Conservation (phyloP, 257 asterid species). For the Echium plantagineum region DNA sequence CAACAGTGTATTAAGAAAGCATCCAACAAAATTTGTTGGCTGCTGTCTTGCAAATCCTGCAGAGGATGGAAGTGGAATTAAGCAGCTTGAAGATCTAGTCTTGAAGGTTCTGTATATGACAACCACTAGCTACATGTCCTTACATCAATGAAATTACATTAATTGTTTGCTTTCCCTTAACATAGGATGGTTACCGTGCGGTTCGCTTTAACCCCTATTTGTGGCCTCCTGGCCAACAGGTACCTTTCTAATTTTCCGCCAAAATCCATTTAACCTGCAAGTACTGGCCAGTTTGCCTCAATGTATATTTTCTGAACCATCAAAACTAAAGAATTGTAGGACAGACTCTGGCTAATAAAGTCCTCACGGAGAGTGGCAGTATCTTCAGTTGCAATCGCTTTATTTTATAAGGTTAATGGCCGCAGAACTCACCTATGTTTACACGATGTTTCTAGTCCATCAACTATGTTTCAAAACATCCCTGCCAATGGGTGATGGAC, state of each 20-base stretch:
- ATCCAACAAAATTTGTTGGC: slow-evolving; percentile 70
- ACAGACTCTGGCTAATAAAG: too few species aligned
- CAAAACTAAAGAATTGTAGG: too few species aligned
- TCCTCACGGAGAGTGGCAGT: too few species aligned
- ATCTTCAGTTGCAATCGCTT: too few species aligned
- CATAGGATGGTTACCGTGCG: slow-evolving; percentile 78
- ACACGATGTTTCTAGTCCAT: too few species aligned
- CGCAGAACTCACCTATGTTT: too few species aligned
- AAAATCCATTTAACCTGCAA: background rate
- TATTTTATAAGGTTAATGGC: too few species aligned
- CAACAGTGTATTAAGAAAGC: slow-evolving; percentile 59
- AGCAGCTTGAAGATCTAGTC: slow-evolving; percentile 56
- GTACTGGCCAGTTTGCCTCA: background rate
- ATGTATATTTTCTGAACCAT: too few species aligned
- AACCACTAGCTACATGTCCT: slow-evolving; percentile 1
- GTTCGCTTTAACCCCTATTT: slow-evolving; percentile 90
- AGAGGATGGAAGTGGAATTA: slow-evolving; percentile 60
- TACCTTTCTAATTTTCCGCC: slow-evolving; percentile 8
- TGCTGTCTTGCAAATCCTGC: slow-evolving; percentile 95
- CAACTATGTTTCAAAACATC: too few species aligned
- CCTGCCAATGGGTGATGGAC: too few species aligned
- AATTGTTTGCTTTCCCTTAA: slow-evolving; percentile 11
- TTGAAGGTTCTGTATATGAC: slow-evolving; percentile 33
- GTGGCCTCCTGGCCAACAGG: slow-evolving; percentile 86
- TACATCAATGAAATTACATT: background rate